Conservation (phyloP, 2,329 filamentous ascomycete species). For the Huntiella savannae region DNA sequence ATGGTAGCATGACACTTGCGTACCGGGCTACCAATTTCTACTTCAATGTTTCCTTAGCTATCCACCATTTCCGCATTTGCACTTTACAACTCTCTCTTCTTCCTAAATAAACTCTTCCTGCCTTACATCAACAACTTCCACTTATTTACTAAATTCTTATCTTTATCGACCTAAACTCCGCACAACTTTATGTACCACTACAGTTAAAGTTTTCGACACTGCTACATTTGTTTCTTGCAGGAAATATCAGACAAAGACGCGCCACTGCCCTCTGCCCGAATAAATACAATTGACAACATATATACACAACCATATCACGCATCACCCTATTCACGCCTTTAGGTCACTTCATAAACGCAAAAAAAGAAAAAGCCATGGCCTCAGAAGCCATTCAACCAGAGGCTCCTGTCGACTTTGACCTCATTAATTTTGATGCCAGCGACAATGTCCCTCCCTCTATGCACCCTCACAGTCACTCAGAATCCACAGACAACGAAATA, state of each 20-base stretch:
- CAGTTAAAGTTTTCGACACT: too few species aligned
- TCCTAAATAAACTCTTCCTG: too few species aligned
- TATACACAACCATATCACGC: background rate
- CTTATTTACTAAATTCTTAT: too few species aligned
- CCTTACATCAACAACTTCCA: too few species aligned
- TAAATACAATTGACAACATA: background rate
- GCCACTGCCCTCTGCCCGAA: background rate
- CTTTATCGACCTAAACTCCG: too few species aligned
- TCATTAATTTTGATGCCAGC: constrained; percentile 21
- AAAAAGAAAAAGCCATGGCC: constrained; percentile 4
- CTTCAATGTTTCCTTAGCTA: too few species aligned
- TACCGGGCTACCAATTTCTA: background rate
- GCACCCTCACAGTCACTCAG: background rate
- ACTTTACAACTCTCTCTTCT: too few species aligned
- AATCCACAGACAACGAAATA: constrained; percentile 8
- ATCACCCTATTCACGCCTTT: too few species aligned
- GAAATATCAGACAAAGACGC: background rate
- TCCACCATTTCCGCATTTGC: too few species aligned
- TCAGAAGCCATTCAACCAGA: constrained; percentile 14
- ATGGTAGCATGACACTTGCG: background rate
- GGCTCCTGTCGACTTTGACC: constrained; percentile 17
- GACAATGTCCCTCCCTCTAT: constrained; percentile 11
- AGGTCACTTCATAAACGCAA: too few species aligned
- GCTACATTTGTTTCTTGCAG: background rate
- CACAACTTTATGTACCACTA: too few species aligned